A percentile compares a stretch with the other conserved stretches of the same genome.
Evolutionary conservation across 1,284 basidiomycete genomes (phyloP).

Genomic region (Pascua sp.): DNA sequence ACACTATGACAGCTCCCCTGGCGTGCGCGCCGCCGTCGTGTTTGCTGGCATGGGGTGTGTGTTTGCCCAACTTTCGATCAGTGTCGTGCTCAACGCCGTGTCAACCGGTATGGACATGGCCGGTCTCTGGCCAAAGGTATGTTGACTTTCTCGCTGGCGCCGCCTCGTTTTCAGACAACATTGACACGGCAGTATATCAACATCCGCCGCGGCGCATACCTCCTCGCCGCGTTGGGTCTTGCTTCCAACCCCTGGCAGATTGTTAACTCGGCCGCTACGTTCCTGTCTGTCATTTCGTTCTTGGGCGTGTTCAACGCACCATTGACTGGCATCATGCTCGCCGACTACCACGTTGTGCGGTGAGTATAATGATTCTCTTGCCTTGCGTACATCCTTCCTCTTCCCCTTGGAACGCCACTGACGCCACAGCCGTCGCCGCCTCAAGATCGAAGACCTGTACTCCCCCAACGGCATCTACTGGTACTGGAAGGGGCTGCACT

Average conservation of each 20-base stretch:
- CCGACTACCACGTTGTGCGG: slow-evolving; percentile 50
- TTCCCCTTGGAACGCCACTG: too few relatives aligned
- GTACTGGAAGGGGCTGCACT: slow-evolving; percentile 31
- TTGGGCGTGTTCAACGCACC: slow-evolving; percentile 45
- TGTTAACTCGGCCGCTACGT: slow-evolving; percentile 35
- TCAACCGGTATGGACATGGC: slow-evolving; percentile 36
- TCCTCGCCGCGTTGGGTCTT: slow-evolving; percentile 36
- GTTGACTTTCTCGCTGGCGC: too few relatives aligned
- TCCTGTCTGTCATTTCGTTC: slow-evolving; percentile 42
- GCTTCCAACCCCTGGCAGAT: slow-evolving; percentile 49
- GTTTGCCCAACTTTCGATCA: slow-evolving; percentile 23
- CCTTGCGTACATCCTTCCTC: too few relatives aligned
- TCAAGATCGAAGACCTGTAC: slow-evolving; percentile 44
- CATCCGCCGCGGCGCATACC: slow-evolving; percentile 45
- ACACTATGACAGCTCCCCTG: slow-evolving; percentile 25
- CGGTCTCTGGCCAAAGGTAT: slow-evolving; percentile 19
- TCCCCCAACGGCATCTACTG: slow-evolving; percentile 24
- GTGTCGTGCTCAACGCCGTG: slow-evolving; percentile 26
- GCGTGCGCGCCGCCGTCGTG: slow-evolving; percentile 30
- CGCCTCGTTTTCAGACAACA: too few relatives aligned
- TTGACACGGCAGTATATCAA: slow-evolving; percentile 38
- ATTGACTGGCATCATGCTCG: slow-evolving; percentile 47
- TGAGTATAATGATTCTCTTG: too few relatives aligned
- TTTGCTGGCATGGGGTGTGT: slow-evolving; percentile 28
- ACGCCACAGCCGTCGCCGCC: slow-evolving; percentile 19